Evolutionary conservation across 2,329 filamentous ascomycete species (phyloP).

Genomic region (Aspergillus fischeri): DNA sequence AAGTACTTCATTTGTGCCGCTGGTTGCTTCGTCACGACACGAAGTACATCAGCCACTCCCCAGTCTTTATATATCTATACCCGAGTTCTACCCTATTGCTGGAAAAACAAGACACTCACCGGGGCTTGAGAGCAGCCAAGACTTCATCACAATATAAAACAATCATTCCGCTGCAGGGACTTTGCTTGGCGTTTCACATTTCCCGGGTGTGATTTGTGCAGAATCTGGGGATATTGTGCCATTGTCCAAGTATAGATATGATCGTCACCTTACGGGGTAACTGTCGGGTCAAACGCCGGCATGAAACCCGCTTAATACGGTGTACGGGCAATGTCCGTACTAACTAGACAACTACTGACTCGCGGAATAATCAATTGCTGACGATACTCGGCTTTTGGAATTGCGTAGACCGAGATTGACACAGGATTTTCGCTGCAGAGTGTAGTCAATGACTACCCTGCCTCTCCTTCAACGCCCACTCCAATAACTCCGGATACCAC

Average conservation of each 20-base stretch:
- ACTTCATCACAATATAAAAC: background rate
- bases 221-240: background rate
- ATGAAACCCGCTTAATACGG: background rate
- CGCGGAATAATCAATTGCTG: too few species aligned
- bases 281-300: background rate
- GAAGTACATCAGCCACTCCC: background rate
- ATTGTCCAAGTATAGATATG: background rate
- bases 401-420: too few species aligned
- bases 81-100: background rate
- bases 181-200: background rate
- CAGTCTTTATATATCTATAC: background rate
- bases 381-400: too few species aligned
- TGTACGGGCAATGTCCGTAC: too few species aligned
- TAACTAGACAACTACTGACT: too few species aligned
- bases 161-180: background rate
- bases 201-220: background rate
- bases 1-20: background rate
- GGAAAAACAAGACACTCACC: background rate
- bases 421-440: too few species aligned
- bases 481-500: slow-evolving; percentile 35
- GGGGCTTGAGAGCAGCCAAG: background rate
- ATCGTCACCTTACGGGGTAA: background rate
- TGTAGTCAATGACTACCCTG: background rate
- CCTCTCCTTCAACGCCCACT: slow-evolving; percentile 24
- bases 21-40: background rate